Conservation (phyloP, 495 filamentous ascomycete species). For the Neurospora sp. region DNA sequence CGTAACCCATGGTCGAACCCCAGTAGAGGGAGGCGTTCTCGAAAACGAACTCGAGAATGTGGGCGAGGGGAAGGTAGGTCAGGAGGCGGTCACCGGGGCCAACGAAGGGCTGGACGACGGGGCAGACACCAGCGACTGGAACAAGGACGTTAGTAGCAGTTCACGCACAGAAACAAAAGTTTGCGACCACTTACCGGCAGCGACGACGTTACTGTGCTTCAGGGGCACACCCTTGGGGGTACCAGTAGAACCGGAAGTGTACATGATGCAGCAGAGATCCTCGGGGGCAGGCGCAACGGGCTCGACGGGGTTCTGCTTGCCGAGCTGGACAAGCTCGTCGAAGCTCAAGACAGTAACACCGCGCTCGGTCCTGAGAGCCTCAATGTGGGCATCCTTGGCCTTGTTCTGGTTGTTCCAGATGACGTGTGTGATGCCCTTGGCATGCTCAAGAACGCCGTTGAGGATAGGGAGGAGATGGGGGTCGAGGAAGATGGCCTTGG, state of each 20-base stretch:
- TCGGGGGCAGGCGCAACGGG: conserved; percentile 70
- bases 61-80: conserved; percentile 86
- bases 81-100: conserved; percentile 78
- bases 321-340: conserved; percentile 73
- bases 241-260: conserved; percentile 96
- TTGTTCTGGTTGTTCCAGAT: conserved; percentile 82
- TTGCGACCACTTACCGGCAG: conserved; percentile 52
- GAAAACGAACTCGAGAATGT: conserved; percentile 97
- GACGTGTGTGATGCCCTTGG: conserved; percentile 66
- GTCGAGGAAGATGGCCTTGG: conserved; percentile 85
- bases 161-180: neutral
- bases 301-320: conserved; percentile 73
- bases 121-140: conserved; percentile 75
- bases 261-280: conserved; percentile 98
- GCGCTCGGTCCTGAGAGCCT: conserved; percentile 64
- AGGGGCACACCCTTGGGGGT: conserved; percentile 91
- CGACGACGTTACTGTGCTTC: conserved; percentile 81
- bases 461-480: conserved; percentile 72
- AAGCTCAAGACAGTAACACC: conserved; percentile 70
- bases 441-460: conserved; percentile 69
- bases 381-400: conserved; percentile 66
- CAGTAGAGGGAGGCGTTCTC: conserved; percentile 88
- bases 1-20: conserved; percentile 96
- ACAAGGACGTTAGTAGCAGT: neutral
- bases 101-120: conserved; percentile 75